Base-by-base conservation (phyloP, 2,329 filamentous ascomycete species). In the Exophiala sp. region DNA sequence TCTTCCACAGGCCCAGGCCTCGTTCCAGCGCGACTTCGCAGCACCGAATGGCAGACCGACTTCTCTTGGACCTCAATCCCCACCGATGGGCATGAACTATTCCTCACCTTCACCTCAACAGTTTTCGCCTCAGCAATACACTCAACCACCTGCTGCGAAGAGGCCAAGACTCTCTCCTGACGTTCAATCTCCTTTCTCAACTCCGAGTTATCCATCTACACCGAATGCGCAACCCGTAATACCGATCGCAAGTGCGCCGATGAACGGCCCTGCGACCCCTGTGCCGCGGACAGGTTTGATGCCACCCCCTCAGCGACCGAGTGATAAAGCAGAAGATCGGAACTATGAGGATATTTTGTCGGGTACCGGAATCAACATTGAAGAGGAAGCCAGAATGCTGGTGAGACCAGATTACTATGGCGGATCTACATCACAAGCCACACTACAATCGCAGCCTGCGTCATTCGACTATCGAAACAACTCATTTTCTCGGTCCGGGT, bases 111-210 rank as follows among this genome's bases (percentile, higher is more conserved):
- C 78, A 23, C 82, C 79, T 50, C 76, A 76, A 42, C 75, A 77
- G 29, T 76, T 81, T 19, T 83, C 83, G 19, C 81, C 56, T 32
- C 51, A 53, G 18, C 50, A 56, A 34, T 58, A 47, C 46, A 45
- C 43, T 30, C 58, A 62, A 32, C 78, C 83, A 42, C 85, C 85
- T 42, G 82, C 86, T 13, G 80, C 78, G 52, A 91, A 93, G 71
- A 79, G 86, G 65, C 83, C 78, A 65, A 83, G 81, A 49, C 71
- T 86, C 41, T 87, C 84, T 21, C 82, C 84, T 44, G 82, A 82
- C 50, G 78, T 82, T 27, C 70, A 75, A n/a, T 82, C 85, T 44
- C 75, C 68, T 22, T 82, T 83, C 58, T 82, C 53, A 11, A 37
- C 48, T 1, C 50, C 47, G 34, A 55, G 41, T 24, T 46, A 46